Evolutionary conservation across 108 stramenopile species (phyloP), one percentile per base, ranked within the genome.

Genomic region (Chaetoceros tenuissimus): DNA sequence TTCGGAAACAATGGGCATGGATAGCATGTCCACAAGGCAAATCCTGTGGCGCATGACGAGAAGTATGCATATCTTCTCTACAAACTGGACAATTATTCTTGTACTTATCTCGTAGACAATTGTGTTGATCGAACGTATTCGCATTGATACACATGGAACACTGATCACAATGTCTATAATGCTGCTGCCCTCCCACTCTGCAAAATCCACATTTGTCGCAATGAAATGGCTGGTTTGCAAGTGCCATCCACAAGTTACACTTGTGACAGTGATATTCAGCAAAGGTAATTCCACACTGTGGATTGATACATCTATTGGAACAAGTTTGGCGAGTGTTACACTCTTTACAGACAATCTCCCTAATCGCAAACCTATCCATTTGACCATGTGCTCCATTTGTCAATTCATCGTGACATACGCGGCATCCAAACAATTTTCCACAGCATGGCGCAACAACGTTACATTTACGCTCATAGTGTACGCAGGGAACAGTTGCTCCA

Each of bases 1-100:
- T 92, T 24, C 89, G 85, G 52, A 87, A 87, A 55, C 90, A 92
- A 52, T 91, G 83, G 16, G 86, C 83, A 62, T 87, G 90, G 51
- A 92, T 92, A 3, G 86, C 84, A 59, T 92, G 90, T 0, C 90
- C 86, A 70, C 90, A 87, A 3, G 90, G 86, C 57, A 87, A 69
- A 57, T 92, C 90, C 51, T 92, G 89, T 3, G 89, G 89, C 7
- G 77, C 72, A 53, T 87, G 85, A 29, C 74, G 69, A 2, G 57
- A 59, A 18, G 60, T 53, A 56, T 70, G 70, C 74, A 75, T 75
- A 46, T 75, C 74, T 44, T 75, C 74, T n/a, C 65, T 64, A 34
- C 74, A 75, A 2, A 75, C 74, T 2, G 74, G 74, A 53, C 74
- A 75, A 31, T 71, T 62, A 47, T 67, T 71, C 46, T 75, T 75